Evolutionary conservation across 2,329 filamentous ascomycete genomes (phyloP).

Genomic region (Ophiostoma australiae): DNA sequence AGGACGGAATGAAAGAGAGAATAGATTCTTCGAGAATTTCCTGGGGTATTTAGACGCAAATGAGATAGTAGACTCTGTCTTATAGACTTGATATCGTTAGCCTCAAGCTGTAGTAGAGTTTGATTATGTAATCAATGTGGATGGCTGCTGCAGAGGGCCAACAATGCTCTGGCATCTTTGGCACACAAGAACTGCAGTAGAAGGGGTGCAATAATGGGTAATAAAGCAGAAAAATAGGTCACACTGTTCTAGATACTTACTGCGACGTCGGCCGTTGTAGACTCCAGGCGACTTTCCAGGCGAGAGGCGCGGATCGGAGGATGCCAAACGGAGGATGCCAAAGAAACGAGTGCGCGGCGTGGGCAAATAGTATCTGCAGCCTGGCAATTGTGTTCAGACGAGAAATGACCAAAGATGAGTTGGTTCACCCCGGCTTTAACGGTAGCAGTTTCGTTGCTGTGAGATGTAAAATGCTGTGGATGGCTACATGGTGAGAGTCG

Average conservation of each 20-base stretch:
- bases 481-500: background rate
- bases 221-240: background rate
- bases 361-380: background rate
- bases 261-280: background rate
- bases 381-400: background rate
- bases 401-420: background rate
- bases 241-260: background rate
- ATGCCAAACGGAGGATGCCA: background rate
- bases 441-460: background rate
- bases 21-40: background rate
- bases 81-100: no score
- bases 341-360: background rate
- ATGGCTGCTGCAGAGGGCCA: no score
- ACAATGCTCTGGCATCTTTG: no score
- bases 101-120: no score
- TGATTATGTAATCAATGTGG: no score
- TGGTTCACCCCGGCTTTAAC: background rate
- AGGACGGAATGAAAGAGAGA: background rate
- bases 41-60: background rate
- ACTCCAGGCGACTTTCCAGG: background rate
- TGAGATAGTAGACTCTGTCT: background rate
- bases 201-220: no score
- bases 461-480: background rate
- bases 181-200: no score
- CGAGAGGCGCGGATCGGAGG: background rate